These are phyloP conservation scores for Zostera marina DNA, from an alignment of 116 monocot species.

Conservation along the genomic window DNA sequence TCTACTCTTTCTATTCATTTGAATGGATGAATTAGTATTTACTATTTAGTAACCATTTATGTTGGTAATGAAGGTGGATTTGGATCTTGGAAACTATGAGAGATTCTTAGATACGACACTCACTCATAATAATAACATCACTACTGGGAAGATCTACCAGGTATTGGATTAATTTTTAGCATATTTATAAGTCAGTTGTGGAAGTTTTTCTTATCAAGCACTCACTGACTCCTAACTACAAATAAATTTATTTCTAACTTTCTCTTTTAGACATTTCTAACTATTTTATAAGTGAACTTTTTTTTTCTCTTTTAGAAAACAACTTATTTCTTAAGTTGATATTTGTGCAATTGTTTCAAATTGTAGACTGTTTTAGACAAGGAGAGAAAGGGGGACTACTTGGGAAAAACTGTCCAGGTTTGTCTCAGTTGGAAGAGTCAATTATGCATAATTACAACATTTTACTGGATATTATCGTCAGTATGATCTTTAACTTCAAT, in stretches of 20 bases:
- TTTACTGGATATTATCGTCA: neutral
- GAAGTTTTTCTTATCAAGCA: too few relatives aligned
- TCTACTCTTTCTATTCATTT: neutral
- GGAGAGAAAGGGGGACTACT: constrained; percentile 89
- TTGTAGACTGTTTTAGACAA: constrained; percentile 67
- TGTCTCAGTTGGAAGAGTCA: neutral
- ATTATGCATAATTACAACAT: neutral
- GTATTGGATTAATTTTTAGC: constrained; percentile 13
- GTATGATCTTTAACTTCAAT: neutral
- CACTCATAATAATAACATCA: constrained; percentile 84
- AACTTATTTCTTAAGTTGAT: neutral
- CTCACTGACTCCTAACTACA: neutral
- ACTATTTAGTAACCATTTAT: neutral
- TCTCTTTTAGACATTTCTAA: too few relatives aligned
- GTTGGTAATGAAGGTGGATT: constrained; percentile 44
- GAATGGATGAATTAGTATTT: neutral
- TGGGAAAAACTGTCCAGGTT: constrained; percentile 96
- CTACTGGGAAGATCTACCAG: constrained; percentile 84
- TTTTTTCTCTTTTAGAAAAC: neutral
- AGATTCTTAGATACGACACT: constrained; percentile 68
- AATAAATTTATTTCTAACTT: neutral
- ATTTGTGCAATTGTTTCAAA: neutral
- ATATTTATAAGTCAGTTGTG: neutral
- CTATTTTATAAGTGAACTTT: neutral
- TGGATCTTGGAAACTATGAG: constrained; percentile 97